These are phyloP conservation scores for Arachnomyces sp. DNA, from an alignment of 2,329 filamentous ascomycete species.

Conservation along the genomic window DNA sequence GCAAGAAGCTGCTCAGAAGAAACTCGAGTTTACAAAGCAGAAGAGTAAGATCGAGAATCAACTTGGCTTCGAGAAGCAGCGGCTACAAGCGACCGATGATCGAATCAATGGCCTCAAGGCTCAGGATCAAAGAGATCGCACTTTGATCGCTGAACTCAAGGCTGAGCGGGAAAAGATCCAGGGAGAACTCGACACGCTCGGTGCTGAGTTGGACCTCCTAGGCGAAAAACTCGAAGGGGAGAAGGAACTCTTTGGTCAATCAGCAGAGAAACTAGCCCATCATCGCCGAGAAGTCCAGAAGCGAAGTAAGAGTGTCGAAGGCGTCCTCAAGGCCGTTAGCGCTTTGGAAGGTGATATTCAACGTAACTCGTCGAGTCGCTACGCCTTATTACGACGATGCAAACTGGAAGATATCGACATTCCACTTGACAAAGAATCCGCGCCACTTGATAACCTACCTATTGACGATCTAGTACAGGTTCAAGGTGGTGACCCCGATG, in stretches of 20 bases:
- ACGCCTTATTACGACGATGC: constrained; percentile 75
- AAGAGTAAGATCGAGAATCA: constrained; percentile 54
- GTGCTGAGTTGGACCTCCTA: constrained; percentile 68
- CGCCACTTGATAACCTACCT: constrained; percentile 67
- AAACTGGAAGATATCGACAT: constrained; percentile 89
- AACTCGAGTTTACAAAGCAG: constrained; percentile 77
- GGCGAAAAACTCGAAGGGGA: constrained; percentile 62
- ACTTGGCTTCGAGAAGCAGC: constrained; percentile 59
- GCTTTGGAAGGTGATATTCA: constrained; percentile 78
- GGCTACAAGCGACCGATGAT: constrained; percentile 59
- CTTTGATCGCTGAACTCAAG: constrained; percentile 61
- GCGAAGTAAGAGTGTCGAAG: constrained; percentile 74
- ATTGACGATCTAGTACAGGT: constrained; percentile 71
- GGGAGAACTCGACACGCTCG: constrained; percentile 60
- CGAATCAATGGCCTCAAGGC: constrained; percentile 62
- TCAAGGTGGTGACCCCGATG: constrained; percentile 64
- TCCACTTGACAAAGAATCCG: constrained; percentile 65
- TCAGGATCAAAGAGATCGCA: constrained; percentile 57
- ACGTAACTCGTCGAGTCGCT: constrained; percentile 74
- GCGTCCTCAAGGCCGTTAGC: constrained; percentile 63
- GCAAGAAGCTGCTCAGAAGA: constrained; percentile 80
- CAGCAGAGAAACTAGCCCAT: constrained; percentile 66
- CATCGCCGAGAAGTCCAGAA: constrained; percentile 74
- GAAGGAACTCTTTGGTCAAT: constrained; percentile 58
- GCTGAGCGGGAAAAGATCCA: constrained; percentile 67